Base-by-base conservation (phyloP, 2,329 filamentous ascomycete genomes). In the Cyphellophora attinorum region DNA sequence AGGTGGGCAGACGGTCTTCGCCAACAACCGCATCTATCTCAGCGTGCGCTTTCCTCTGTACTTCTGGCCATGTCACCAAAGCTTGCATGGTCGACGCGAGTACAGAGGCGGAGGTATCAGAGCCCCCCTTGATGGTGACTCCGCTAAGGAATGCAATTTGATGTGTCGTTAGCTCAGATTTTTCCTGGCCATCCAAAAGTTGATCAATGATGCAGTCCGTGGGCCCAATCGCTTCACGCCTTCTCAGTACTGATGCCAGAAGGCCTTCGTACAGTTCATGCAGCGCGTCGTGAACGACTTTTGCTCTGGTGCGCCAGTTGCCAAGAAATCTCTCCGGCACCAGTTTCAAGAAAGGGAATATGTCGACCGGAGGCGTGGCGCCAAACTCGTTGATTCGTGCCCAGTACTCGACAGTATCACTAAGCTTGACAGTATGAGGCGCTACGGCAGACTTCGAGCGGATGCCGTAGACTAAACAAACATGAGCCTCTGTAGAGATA, bases 31-130 rank as follows among this genome's bases (percentile, higher is more conserved):
- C 44, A 32, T 65, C 60, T 13, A 66, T 52, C 40, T 66, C 61
- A 10, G 53, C 51, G 25, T 70, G 66, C 0, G 65, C 65, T 23
- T 60, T 59, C 6, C 39, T 39, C 12, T 67, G 56, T 0, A 59
- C 55, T 4, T 65, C 58, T 0, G 67, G 68, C 40, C 64, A 66
- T 39, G 67, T 42, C 52, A 64, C 37, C 54, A 74, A 36, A 36
- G 72, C 48, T 46, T 71, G 38, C 44, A 74, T 63, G 53, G 61
- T 67, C 5, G 58, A 62, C 39, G 62, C 62, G 10, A 70, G 51
- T 0, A 61, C 65, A 4, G 58, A 62, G 0, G 65, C 61, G 0
- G 65, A 70, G 1, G 68, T 72, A 40, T 72, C 69, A 3, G 58
- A 33, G 3, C 40, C 40, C 1, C 35, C 40, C 19, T 42, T 37